Evolutionary conservation across 768 basidiomycete genomes (phyloP).

Genomic region (Rhodotorula kratochvilovae): DNA sequence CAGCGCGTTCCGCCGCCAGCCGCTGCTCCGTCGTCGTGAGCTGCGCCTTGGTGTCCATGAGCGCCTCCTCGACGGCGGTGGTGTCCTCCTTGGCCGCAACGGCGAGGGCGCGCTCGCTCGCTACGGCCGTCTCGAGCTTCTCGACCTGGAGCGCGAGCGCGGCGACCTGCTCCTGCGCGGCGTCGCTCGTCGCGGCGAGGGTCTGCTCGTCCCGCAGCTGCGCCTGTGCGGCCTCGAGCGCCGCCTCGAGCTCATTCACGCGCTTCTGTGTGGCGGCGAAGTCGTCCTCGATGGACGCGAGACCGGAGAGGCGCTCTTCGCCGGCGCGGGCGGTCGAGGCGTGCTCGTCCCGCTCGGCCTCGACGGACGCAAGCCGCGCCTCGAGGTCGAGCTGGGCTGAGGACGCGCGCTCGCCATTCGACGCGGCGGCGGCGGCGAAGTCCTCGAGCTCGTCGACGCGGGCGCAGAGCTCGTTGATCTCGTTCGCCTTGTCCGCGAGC

Average conservation of each 20-base stretch:
- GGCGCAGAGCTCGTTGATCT: no score
- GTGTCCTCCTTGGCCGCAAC: neutral
- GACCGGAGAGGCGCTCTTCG: neutral
- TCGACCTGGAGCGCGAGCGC: neutral
- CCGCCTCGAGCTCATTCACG: neutral
- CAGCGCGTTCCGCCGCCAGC: no score
- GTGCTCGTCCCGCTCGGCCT: neutral
- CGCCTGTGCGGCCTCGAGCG: neutral
- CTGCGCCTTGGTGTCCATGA: neutral
- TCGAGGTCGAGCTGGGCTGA: neutral
- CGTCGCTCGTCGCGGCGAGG: neutral
- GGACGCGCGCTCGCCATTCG: neutral
- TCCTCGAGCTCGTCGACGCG: neutral
- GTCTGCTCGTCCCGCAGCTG: neutral
- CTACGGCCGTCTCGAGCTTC: neutral
- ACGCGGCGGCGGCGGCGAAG: neutral
- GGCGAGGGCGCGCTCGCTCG: neutral
- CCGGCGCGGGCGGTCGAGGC: neutral
- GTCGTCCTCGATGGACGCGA: neutral
- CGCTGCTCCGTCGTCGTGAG: neutral
- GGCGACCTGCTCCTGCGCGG: neutral
- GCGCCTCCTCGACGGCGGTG: constrained; percentile 4
- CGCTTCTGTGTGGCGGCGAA: neutral
- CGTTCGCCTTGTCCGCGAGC: neutral
- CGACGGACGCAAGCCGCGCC: neutral